Evolutionary conservation across 164 flowering plant genomes (phyloP), one percentile per base, ranked within the genome.

Genomic region (Platanus orientalis): DNA sequence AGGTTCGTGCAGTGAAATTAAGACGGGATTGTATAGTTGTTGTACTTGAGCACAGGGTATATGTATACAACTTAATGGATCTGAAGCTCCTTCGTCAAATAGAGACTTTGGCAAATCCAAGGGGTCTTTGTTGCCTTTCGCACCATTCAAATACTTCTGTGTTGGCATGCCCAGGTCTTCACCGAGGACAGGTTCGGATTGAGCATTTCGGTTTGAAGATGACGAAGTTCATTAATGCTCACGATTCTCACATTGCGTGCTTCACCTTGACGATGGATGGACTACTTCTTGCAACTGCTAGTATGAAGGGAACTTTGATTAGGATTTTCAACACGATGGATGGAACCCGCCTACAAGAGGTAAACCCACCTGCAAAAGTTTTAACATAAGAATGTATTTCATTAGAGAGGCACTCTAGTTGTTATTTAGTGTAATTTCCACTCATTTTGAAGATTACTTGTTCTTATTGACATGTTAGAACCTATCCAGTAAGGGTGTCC

Each of bases 221-320:
- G 77, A 73, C 80, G 20, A 83, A 75, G 62, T 58, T 79, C 60
- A 81, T 83, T 60, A 66, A 57, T 50, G 83, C 84, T 14, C 87
- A 83, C 64, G 81, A 80, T 60, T 65, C 81, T 58, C 75, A 73
- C 51, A 62, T 81, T 55, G 75, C 83, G 30, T 79, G 81, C 70
- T 28, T 83, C 67, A 73, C 81, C 39, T 64, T 83, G 73, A 81
- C 84, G 12, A 64, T 69, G 71, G 87, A 83, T 75, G 87, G 87
- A 44, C 83, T 81, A 50, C 81, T 81, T 69, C 87, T 83, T 72
- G 84, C 87, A 52, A 83, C 87, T 68, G 84, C 84, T 57, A 83
- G 87, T 61, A 68, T 69, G 44, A 81, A 73, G 68, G 87, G 84
- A 20, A 81, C 87, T 63, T 67, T 83, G 71, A 76, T 83, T 57